Evolutionary conservation across 2,329 filamentous ascomycete genomes (phyloP).

Genomic region (Scleromitrula shiraiana): DNA sequence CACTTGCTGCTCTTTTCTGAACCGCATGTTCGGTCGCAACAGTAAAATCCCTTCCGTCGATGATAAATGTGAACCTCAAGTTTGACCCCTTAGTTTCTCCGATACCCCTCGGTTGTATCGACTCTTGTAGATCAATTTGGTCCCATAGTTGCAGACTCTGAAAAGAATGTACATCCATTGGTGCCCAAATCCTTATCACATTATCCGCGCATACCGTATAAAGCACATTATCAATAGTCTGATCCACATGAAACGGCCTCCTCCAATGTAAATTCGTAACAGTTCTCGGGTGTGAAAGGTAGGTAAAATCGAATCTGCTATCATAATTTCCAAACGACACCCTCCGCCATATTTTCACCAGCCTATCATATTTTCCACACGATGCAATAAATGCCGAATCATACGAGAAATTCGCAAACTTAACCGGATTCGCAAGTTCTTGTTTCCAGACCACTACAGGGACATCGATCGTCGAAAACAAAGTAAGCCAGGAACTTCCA

Average conservation of each 20-base stretch:
- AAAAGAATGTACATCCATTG: conserved; percentile 61
- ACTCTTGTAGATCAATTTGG: conserved; percentile 65
- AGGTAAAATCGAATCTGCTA: conserved; percentile 81
- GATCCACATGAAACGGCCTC: conserved; percentile 65
- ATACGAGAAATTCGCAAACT: conserved; percentile 72
- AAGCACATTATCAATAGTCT: conserved; percentile 75
- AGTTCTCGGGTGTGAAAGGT: conserved; percentile 73
- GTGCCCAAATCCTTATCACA: conserved; percentile 74
- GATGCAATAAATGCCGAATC: conserved; percentile 84
- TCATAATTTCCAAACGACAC: conserved; percentile 76
- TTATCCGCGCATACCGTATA: conserved; percentile 85
- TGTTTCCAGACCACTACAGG: conserved; percentile 64
- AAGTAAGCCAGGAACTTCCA: conserved; percentile 59
- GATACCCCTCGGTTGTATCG: conserved; percentile 44
- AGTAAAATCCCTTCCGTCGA: conserved; percentile 74
- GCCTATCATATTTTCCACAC: conserved; percentile 65
- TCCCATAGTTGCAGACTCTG: conserved; percentile 74
- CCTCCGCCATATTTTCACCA: conserved; percentile 90
- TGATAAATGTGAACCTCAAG: conserved; percentile 66
- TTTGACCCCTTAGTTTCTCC: conserved; percentile 17
- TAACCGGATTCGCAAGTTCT: conserved; percentile 61
- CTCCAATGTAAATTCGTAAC: conserved; percentile 87
- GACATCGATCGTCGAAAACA: conserved; percentile 50
- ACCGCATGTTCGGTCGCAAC: conserved; percentile 70
- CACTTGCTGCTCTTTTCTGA: conserved; percentile 42